Base-by-base conservation (phyloP, 441 rosid genomes). In the Adansonia grandidieri region DNA sequence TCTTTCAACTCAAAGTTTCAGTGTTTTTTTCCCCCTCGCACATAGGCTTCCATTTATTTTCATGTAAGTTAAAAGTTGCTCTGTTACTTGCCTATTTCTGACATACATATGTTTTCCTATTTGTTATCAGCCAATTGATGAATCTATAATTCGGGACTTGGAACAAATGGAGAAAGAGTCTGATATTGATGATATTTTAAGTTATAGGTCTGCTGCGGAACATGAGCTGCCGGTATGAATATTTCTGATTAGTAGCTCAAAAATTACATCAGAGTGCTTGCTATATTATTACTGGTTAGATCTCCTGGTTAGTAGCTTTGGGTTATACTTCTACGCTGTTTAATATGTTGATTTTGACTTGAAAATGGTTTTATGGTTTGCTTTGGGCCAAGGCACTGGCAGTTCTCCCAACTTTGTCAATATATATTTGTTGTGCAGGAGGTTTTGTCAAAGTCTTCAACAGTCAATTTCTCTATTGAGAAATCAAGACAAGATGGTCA, bases 101-200 rank as follows among this genome's bases (percentile, higher is more conserved):
- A 65, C 64, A 73, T 73, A 42, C 40, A 57, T 37, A 56, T 42
- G 48, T 42, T 73, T 56, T 61, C 56, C 22, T 9, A 69, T 71
- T 80, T 77, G 69, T 70, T 47, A 50, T 80, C 91, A 95, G 99
- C 75, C 89, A 67, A 83, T 95, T 79, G 92, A 89, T 75, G 89
- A 90, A 80, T 81, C 86, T 74, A 73, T 92, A 85, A 85, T 92
- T 83, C 80, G 73, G 76, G 94, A 91, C 76, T 84, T 96, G 90
- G 99, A 96, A 87, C 87, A 89, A 89, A 90, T 96, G 90, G 99
- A 96, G 93, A 91, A 88, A 87, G 96, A 92, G 76, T 88, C 82
- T 77, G 97, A 93, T 81, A 82, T 91, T 76, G 97, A 92, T 75
- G 97, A 92, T 83, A 96, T 96, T 84, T 85, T 96, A 81, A 89